Base-by-base conservation (phyloP, 768 basidiomycete genomes). In the Termitomyces sp. region DNA sequence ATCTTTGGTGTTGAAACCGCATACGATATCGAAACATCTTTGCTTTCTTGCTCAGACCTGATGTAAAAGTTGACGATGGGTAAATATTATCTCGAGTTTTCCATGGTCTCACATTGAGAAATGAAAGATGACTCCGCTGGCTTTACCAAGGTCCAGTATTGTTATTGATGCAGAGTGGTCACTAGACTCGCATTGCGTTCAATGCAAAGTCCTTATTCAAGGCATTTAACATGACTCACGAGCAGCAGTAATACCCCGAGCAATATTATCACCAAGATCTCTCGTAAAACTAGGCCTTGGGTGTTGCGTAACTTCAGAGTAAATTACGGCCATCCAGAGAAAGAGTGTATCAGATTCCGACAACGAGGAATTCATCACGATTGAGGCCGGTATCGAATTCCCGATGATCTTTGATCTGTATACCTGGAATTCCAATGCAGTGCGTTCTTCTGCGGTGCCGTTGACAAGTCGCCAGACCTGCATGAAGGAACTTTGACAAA, bases 231-330 rank as follows among this genome's bases (percentile, higher is more conserved):
- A 37, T 26, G 16, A 47, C 31, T 41, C 10, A 39, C 24, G 10
- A 22, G 12, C 24, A 6, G 55, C 36, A 22, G 13, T 28, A 9
- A 56, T 31, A 12, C n/a, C 46, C 28, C 47, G n/a, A 2, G 47
- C 36, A 8, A 56, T 7, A 31, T 31, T 29, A 31, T 39, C 26
- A 2, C 33, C 24, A 8, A 31, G 1, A 28, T 37, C 12, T 6
- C 24, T 9, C 7, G 26, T 15, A 4, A 52, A 34, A 5, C 22
- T 45, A 6, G n/a, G 9, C 13, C 16, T 22, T 10, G 53, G 31
- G 39, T 61, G 57, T 55, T 55, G 36, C 18, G 51, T 52, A 2
- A 49, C 15, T 49, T 62, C 60, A 24, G 51, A 58, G 28, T 58
- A 62, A 6, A 61, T 39, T 16, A 62, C 36, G 9, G 39, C 57